phyloP scores from a whole-genome alignment of 805 yeast genomes.

The Torulaspora delbrueckii region DNA sequence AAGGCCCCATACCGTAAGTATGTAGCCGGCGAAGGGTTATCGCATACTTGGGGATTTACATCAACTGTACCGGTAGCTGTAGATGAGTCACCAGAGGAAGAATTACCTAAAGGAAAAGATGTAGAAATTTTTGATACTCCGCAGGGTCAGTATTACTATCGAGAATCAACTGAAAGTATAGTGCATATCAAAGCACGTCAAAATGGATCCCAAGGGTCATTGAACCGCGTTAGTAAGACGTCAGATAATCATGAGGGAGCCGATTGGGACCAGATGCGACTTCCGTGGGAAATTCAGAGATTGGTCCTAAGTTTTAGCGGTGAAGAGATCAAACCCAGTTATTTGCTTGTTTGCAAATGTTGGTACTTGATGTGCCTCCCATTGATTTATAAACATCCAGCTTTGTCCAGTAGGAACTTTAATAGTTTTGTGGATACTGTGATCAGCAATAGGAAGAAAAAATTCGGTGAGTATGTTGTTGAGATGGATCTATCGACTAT shows the following conservation, averaged over 20 bases:
- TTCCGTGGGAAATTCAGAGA: slow-evolving; percentile 51
- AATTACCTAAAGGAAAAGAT: slow-evolving; percentile 5
- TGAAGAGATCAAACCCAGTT: slow-evolving; percentile 33
- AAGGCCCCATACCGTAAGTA: slow-evolving; percentile 77
- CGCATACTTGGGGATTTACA: slow-evolving; percentile 40
- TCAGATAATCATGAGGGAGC: neutral
- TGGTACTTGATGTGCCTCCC: slow-evolving; percentile 63
- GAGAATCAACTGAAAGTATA: slow-evolving; percentile 16
- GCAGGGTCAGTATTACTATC: slow-evolving; percentile 18
- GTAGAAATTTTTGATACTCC: slow-evolving; percentile 15
- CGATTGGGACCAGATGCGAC: slow-evolving; percentile 13
- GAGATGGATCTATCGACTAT: slow-evolving; percentile 71
- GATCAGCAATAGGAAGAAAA: slow-evolving; percentile 43
- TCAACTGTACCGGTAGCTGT: slow-evolving; percentile 11
- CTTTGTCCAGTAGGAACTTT: slow-evolving; percentile 62
- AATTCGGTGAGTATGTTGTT: slow-evolving; percentile 54
- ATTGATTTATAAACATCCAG: slow-evolving; percentile 59
- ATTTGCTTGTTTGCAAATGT: slow-evolving; percentile 53
- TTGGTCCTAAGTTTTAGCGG: slow-evolving; percentile 32
- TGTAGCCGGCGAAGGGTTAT: slow-evolving; percentile 44
- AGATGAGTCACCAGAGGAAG: slow-evolving; percentile 19
- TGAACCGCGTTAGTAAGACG: slow-evolving; percentile 1
- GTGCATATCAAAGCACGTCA: slow-evolving; percentile 12
- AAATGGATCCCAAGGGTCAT: slow-evolving; percentile 6
- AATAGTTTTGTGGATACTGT: slow-evolving; percentile 65